Evolutionary conservation across 495 filamentous ascomycete species (phyloP).

Genomic region (Haplographium delicatum): DNA sequence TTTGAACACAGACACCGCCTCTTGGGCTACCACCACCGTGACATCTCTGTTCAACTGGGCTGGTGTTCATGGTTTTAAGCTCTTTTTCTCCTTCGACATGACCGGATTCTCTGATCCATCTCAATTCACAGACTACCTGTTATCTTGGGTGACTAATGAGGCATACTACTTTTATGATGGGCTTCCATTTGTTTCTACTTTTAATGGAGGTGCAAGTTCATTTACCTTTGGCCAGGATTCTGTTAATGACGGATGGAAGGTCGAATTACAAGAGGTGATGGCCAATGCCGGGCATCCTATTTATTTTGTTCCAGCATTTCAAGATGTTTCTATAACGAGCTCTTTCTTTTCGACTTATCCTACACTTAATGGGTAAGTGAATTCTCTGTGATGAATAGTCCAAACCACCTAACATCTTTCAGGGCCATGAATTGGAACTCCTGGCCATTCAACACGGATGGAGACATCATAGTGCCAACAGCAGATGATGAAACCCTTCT

Average conservation of each 20-base stretch:
- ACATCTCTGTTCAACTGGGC: conserved; percentile 33
- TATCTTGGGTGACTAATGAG: conserved; percentile 21
- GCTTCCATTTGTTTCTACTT: conserved; percentile 15
- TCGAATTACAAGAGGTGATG: conserved; percentile 11
- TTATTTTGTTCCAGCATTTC: conserved; percentile 16
- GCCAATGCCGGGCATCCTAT: conserved; percentile 5
- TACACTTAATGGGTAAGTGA: conserved; percentile 1
- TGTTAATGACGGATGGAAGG: conserved; percentile 15
- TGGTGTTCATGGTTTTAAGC: conserved; percentile 27
- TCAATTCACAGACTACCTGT: conserved; percentile 26
- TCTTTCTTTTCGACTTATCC: conserved; percentile 7
- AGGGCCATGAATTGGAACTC: conserved; percentile 31
- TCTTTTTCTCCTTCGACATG: conserved; percentile 39
- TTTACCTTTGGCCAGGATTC: conserved; percentile 11
- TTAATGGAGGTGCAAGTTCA: conserved; percentile 14
- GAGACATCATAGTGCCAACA: conserved; percentile 22
- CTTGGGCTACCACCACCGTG: conserved; percentile 26
- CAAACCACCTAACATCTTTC: neutral
- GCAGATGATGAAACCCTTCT: conserved; percentile 22
- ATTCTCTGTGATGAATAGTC: neutral
- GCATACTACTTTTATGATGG: conserved; percentile 28
- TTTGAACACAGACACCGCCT: conserved; percentile 11
- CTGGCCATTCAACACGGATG: conserved; percentile 28
- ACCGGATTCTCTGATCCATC: conserved; percentile 20
- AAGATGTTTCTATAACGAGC: conserved; percentile 1